Conservation (phyloP, 176 grass and related monocot species). For the Stipa capillata region DNA sequence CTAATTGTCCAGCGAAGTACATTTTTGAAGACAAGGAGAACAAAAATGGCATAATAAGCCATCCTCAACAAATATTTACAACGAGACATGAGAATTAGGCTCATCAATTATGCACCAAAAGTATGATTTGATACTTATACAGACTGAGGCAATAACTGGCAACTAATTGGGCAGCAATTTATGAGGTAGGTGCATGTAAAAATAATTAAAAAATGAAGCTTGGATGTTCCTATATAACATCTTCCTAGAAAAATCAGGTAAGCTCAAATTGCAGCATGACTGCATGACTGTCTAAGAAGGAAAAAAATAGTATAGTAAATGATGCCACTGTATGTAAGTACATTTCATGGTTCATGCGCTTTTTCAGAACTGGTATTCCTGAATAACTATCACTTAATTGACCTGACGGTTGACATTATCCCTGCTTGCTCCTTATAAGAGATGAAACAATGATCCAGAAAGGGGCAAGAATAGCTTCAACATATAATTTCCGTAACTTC, state of each 20-base stretch:
- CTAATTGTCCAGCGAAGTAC: background rate
- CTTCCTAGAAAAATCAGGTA: constrained; percentile 32
- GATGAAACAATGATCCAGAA: constrained; percentile 5
- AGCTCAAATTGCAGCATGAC: background rate
- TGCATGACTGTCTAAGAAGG: constrained; percentile 9
- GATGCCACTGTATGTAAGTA: constrained; percentile 14
- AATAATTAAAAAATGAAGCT: constrained; percentile 15
- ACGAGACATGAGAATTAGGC: background rate
- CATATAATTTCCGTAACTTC: background rate
- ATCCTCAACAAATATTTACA: background rate
- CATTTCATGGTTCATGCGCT: background rate
- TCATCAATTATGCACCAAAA: constrained; percentile 4
- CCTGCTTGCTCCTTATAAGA: background rate
- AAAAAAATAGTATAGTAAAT: background rate
- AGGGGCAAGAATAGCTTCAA: background rate
- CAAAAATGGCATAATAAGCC: background rate
- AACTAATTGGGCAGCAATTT: constrained; percentile 12
- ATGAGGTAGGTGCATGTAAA: constrained; percentile 36
- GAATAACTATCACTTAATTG: constrained; percentile 1
- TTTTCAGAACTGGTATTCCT: constrained; percentile 10
- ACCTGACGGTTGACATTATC: background rate
- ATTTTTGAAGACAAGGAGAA: background rate
- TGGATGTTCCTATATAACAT: constrained; percentile 12
- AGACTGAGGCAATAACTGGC: constrained; percentile 11
- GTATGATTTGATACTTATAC: constrained; percentile 35